A percentile compares a stretch with the other conserved stretches of the same genome.
phyloP scores from a whole-genome alignment of 495 filamentous ascomycete species.

The Aspergillus bertholletiae region DNA sequence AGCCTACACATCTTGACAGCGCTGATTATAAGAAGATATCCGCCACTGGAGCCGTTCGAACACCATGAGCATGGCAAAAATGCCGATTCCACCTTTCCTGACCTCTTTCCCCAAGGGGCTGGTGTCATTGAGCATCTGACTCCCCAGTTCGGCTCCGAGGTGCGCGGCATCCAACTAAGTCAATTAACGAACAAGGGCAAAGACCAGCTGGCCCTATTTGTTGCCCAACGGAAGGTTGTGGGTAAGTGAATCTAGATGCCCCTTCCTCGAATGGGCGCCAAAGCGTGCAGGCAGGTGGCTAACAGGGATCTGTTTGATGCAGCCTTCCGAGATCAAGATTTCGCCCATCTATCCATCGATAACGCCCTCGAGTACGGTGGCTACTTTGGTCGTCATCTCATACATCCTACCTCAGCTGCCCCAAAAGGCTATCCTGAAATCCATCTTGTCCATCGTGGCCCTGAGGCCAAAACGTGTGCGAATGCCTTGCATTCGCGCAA shows the following conservation, averaged over 20 bases:
- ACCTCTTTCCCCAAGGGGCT: slow-evolving; percentile 44
- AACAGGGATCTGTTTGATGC: not conserved
- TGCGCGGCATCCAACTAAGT: slow-evolving; percentile 53
- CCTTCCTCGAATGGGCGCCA: too few relatives aligned
- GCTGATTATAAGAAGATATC: slow-evolving; percentile 28
- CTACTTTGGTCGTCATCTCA: slow-evolving; percentile 62
- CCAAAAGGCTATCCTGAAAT: slow-evolving; percentile 58
- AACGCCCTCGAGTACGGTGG: slow-evolving; percentile 52
- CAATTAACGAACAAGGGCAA: slow-evolving; percentile 49
- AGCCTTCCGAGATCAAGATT: slow-evolving; percentile 61
- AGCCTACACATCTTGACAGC: too few relatives aligned
- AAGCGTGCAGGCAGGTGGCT: not conserved
- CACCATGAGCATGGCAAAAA: slow-evolving; percentile 48
- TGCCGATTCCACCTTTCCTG: slow-evolving; percentile 49
- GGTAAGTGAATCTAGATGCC: too few relatives aligned
- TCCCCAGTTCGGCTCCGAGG: slow-evolving; percentile 54
- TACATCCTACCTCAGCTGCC: slow-evolving; percentile 59
- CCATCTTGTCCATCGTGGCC: slow-evolving; percentile 58
- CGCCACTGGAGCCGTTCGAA: slow-evolving; percentile 41
- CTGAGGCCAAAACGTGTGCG: slow-evolving; percentile 45
- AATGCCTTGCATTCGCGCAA: slow-evolving; percentile 52
- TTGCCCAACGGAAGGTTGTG: slow-evolving; percentile 56
- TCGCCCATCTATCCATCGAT: slow-evolving; percentile 54
- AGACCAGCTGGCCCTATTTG: slow-evolving; percentile 55
- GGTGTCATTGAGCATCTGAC: slow-evolving; percentile 46